Conservation (phyloP, 805 yeast species). For the Saccharomycopsis javanensis region DNA sequence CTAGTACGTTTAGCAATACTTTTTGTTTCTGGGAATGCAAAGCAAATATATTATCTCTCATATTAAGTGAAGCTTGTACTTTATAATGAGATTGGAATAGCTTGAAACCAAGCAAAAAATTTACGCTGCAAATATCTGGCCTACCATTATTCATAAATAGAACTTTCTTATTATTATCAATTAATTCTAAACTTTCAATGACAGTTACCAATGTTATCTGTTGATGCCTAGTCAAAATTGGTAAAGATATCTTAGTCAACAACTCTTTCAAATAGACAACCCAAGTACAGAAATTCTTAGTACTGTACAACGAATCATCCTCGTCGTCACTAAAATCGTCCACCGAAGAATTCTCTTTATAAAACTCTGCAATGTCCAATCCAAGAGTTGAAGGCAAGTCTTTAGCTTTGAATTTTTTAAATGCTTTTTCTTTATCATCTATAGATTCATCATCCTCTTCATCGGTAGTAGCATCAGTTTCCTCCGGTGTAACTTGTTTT, state of each 20-base stretch:
- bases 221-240: constrained; percentile 82
- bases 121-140: constrained; percentile 56
- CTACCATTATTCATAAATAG: constrained; percentile 20
- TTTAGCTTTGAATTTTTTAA: constrained; percentile 7
- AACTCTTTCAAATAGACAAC: constrained; percentile 37
- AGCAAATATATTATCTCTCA: constrained; percentile 86
- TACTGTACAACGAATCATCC: constrained; percentile 23
- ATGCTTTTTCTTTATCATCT: constrained; percentile 9
- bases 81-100: constrained; percentile 48
- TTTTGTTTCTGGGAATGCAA: constrained; percentile 73
- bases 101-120: constrained; percentile 63
- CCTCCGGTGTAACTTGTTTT: constrained; percentile 41
- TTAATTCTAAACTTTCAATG: constrained; percentile 50
- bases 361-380: constrained; percentile 14
- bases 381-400: constrained; percentile 14
- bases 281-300: constrained; percentile 20
- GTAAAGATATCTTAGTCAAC: constrained; percentile 56
- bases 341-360: background rate
- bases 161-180: constrained; percentile 30
- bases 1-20: constrained; percentile 37
- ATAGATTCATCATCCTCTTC: constrained; percentile 25
- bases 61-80: constrained; percentile 44
- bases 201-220: constrained; percentile 73
- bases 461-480: constrained; percentile 22
- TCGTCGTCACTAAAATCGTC: constrained; percentile 21